Percentiles rank a stretch among this genome's conserved stretches.
phyloP scores from a whole-genome alignment of 2,329 filamentous ascomycete species.

The Albophoma yamanashiensis region DNA sequence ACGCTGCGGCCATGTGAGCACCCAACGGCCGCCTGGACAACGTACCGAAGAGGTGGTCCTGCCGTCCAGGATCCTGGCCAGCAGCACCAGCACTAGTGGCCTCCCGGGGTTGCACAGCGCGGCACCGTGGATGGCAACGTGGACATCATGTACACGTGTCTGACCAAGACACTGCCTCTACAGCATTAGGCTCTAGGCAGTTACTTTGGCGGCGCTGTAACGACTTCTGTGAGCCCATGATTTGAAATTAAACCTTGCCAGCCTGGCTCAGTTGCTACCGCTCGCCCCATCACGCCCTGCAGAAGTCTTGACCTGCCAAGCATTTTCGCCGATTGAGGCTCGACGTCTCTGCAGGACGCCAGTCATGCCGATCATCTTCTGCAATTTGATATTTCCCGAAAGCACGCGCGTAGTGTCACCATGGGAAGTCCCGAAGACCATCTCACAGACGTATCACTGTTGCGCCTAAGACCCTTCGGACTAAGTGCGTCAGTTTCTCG shows the following conservation, averaged over 20 bases:
- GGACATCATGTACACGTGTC: not conserved
- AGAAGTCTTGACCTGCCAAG: not conserved
- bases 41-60: not conserved
- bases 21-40: not conserved
- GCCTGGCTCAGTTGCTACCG: not conserved
- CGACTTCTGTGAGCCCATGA: not conserved
- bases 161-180: not conserved
- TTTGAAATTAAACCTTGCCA: not conserved
- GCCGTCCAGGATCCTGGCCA: not conserved
- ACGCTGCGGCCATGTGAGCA: not conserved
- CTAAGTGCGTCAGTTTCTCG: not conserved
- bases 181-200: not conserved
- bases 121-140: not conserved
- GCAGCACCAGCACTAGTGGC: not conserved
- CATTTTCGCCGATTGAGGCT: not conserved
- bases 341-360: not conserved
- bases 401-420: not conserved
- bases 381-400: not conserved
- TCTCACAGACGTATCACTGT: not conserved
- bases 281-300: not conserved
- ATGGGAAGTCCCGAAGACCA: not conserved
- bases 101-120: not conserved
- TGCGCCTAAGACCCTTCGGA: not conserved
- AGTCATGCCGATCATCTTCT: not conserved
- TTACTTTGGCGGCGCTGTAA: not conserved